Conservation (phyloP, 140 eudicot species). For the Stevia rebaudiana region DNA sequence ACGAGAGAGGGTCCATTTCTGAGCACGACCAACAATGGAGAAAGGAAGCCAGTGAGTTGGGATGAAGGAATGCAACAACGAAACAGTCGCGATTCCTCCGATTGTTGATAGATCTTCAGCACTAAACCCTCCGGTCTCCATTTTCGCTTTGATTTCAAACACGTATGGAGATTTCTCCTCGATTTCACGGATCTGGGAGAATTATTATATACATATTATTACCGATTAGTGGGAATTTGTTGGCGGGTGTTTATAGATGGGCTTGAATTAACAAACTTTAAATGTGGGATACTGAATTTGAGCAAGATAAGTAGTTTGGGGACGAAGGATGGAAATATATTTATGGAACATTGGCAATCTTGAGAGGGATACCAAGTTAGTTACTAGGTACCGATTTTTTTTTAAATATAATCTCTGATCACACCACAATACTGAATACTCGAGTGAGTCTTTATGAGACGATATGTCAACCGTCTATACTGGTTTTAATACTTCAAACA, state of each 20-base stretch:
- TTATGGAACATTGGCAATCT: too few relatives aligned
- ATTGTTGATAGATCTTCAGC: slow-evolving; percentile 71
- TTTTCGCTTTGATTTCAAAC: slow-evolving; percentile 18
- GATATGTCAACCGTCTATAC: too few relatives aligned
- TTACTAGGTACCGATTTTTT: too few relatives aligned
- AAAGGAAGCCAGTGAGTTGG: slow-evolving; percentile 87
- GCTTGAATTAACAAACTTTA: neutral
- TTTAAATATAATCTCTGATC: too few relatives aligned
- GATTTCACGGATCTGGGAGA: slow-evolving; percentile 26
- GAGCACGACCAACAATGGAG: slow-evolving; percentile 82
- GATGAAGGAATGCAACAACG: slow-evolving; percentile 66
- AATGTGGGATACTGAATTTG: neutral
- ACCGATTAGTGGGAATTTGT: slow-evolving; percentile 3
- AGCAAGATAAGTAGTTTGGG: neutral
- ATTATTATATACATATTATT: neutral
- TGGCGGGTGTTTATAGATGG: slow-evolving; percentile 17
- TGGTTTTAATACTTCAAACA: too few relatives aligned
- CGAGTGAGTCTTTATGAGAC: too few relatives aligned
- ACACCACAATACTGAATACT: too few relatives aligned
- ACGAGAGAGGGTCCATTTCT: slow-evolving; percentile 78
- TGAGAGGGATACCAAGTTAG: too few relatives aligned
- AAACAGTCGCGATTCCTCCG: slow-evolving; percentile 79
- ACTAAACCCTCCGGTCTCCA: slow-evolving; percentile 48
- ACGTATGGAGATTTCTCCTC: slow-evolving; percentile 3
- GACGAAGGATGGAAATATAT: neutral